Evolutionary conservation across 495 filamentous ascomycete genomes (phyloP), one percentile per base, ranked within the genome.

Genomic region (Stereocaulon alpinum): DNA sequence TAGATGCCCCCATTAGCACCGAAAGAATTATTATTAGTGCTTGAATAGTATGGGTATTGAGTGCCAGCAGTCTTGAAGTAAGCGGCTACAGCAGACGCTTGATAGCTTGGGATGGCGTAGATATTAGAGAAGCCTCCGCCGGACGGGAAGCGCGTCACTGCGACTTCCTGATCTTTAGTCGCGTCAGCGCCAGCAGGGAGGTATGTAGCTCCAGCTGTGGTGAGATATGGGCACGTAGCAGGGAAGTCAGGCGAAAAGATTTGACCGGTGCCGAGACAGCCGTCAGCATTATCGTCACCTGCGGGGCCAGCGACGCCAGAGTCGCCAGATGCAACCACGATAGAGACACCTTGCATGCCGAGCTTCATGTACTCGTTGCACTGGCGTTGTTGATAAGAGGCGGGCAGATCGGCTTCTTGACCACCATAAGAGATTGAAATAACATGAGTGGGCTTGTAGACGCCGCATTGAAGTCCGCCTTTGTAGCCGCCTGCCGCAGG

Each of bases 121-220:
- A 86, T 72, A 64, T 88, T 87, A 60, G 77, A 82, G 68, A 88
- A 88, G 4, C 84, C 85, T 40, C 85, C 83, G 22, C 84, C 83
- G 5, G 78, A 82, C 12, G 71, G 67, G 69, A 81, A 75, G 57
- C 78, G 63, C 24, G 68, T 61, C 45, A 73, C 64, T 62, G 77
- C 61, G 56, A 70, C 68, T 59, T 78, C 69, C 56, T 76, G 66
- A 56, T 72, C 66, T 27, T 67, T 65, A 22, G 64, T 67, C 32
- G 73, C 65, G 18, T 58, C 63, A 40, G 71, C 74, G 14, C 68
- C 68, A 1, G 60, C 24, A 0, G 74, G 71, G 12, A 82, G 65
- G 27, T 72, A 65, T 1, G 79, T 80, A 2, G 71, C 75, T 12
- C 79, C 79, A 11, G 76, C 75, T 24, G 72, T 68, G 34, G 80